Evolutionary conservation across 2,329 filamentous ascomycete genomes (phyloP).

Genomic region (Ceratocystis variospora): DNA sequence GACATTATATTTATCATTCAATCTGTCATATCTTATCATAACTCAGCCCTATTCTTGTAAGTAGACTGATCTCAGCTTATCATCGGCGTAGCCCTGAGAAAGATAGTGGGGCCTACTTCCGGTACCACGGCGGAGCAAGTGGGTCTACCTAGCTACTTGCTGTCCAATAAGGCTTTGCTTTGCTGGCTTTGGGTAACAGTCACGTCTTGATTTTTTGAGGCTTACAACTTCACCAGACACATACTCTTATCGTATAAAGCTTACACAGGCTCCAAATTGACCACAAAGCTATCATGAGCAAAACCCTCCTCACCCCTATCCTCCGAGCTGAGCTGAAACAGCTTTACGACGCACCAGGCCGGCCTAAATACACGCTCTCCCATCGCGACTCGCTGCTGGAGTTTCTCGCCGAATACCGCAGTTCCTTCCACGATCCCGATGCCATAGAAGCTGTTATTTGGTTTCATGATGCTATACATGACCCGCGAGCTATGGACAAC

Average conservation of each 20-base stretch:
- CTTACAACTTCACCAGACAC: neutral
- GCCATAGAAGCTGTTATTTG: conserved; percentile 18
- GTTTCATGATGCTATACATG: conserved; percentile 18
- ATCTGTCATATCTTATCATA: too few species aligned
- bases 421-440: conserved; percentile 10
- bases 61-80: neutral
- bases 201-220: neutral
- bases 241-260: neutral
- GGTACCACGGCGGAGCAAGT: neutral
- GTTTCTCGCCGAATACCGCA: conserved; percentile 8
- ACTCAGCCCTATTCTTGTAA: neutral
- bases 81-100: neutral
- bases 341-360: conserved; percentile 10
- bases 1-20: too few species aligned
- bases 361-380: conserved; percentile 14
- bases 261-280: neutral
- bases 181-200: neutral
- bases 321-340: neutral
- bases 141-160: neutral
- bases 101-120: neutral
- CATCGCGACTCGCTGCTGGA: conserved; percentile 13
- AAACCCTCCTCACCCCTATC: conserved; percentile 4
- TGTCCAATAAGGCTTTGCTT: neutral
- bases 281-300: neutral
- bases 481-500: conserved; percentile 17